A percentile compares a stretch with the other conserved stretches of the same genome.
phyloP scores from a whole-genome alignment of 2,329 filamentous ascomycete species.

The Podosphaera xanthii region DNA sequence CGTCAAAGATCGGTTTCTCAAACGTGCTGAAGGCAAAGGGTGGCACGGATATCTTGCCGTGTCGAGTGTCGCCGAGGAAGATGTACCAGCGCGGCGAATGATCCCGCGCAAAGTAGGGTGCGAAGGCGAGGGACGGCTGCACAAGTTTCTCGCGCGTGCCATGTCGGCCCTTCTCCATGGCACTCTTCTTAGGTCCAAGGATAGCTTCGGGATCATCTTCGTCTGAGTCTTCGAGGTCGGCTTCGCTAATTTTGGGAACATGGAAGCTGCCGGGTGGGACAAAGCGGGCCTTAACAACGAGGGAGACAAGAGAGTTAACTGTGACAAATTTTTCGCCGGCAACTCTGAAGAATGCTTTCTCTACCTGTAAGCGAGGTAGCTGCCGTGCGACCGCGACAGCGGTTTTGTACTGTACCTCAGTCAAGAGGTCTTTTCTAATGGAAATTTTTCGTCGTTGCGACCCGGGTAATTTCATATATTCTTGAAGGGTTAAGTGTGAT shows the following conservation, averaged over 20 bases:
- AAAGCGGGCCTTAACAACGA: constrained; percentile 86
- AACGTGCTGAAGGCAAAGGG: constrained; percentile 90
- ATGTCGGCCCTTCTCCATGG: constrained; percentile 36
- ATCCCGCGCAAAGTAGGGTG: constrained; percentile 75
- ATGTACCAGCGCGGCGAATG: constrained; percentile 82
- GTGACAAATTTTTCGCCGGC: constrained; percentile 84
- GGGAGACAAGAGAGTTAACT: constrained; percentile 73
- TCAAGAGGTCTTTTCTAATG: constrained; percentile 47
- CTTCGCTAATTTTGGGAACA: constrained; percentile 50
- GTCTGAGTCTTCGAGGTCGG: constrained; percentile 74
- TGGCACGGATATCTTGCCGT: constrained; percentile 87
- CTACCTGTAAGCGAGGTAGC: constrained; percentile 62
- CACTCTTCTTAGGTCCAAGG: constrained; percentile 48
- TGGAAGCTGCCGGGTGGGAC: constrained; percentile 64
- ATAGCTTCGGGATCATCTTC: constrained; percentile 80
- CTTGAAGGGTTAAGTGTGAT: constrained; percentile 55
- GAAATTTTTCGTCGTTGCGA: constrained; percentile 47
- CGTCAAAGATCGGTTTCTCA: constrained; percentile 67
- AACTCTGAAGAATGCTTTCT: constrained; percentile 96
- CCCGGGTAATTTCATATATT: constrained; percentile 71
- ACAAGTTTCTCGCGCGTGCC: constrained; percentile 38
- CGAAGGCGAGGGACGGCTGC: constrained; percentile 66
- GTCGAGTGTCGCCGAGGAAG: constrained; percentile 82
- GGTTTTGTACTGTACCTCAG: constrained; percentile 51
- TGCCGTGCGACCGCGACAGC: constrained; percentile 60